These are phyloP conservation scores for Emmonsia crescens DNA, from an alignment of 2,329 filamentous ascomycete species.

Conservation along the genomic window DNA sequence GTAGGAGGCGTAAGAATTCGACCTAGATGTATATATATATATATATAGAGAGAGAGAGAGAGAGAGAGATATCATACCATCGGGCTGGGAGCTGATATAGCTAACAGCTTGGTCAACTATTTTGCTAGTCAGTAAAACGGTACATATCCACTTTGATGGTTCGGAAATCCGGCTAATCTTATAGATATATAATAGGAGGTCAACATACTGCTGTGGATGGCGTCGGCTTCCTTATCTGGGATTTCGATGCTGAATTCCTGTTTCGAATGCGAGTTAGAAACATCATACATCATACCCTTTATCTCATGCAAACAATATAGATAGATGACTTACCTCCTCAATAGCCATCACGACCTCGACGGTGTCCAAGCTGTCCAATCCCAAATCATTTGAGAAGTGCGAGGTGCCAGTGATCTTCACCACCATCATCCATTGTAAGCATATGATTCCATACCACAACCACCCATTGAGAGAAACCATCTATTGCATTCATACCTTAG, in stretches of 20 bases:
- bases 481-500: conserved; percentile 39
- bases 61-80: conserved; percentile 51
- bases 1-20: neutral
- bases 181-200: neutral
- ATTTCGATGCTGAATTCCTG: conserved; percentile 89
- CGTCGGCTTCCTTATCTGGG: conserved; percentile 91
- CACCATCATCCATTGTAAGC: conserved; percentile 15
- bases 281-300: neutral
- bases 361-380: conserved; percentile 92
- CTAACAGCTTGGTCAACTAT: conserved; percentile 87
- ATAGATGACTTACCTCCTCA: conserved; percentile 60
- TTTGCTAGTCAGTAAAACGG: conserved; percentile 17
- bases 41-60: conserved; percentile 11
- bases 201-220: conserved; percentile 82
- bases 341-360: conserved; percentile 99
- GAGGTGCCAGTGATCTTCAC: conserved; percentile 66
- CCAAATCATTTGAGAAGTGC: conserved; percentile 96
- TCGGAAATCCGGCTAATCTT: neutral
- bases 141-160: neutral
- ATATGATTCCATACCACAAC: neutral
- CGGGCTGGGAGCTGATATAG: conserved; percentile 87
- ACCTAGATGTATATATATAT: conserved; percentile 12
- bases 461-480: neutral
- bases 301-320: neutral
- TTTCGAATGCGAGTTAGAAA: conserved; percentile 7